phyloP scores from a whole-genome alignment of 805 yeast genomes.

The Debaryomyces castellii region DNA sequence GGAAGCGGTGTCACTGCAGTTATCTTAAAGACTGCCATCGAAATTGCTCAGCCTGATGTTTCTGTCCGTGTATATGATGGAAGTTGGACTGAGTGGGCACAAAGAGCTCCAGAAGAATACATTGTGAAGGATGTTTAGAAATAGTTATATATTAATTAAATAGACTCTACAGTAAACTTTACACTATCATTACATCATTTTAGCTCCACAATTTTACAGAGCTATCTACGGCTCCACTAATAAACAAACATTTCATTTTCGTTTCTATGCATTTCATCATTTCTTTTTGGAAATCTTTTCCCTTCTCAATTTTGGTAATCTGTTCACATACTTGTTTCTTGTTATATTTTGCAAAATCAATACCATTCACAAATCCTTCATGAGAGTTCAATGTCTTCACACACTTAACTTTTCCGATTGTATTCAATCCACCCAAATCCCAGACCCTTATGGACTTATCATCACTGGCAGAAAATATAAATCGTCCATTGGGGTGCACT shows the following conservation, averaged over 20 bases:
- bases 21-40: slow-evolving; percentile 70
- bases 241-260: slow-evolving; percentile 60
- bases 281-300: slow-evolving; percentile 14
- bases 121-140: slow-evolving; percentile 40
- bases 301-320: slow-evolving; percentile 2
- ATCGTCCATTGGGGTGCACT: slow-evolving; percentile 75
- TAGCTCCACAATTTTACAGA: slow-evolving; percentile 55
- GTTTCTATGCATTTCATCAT: slow-evolving; percentile 33
- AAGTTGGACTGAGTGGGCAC: slow-evolving; percentile 86
- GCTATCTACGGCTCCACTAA: slow-evolving; percentile 64
- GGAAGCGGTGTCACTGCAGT: slow-evolving; percentile 98
- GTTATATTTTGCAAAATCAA: slow-evolving; percentile 52
- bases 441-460: slow-evolving; percentile 76
- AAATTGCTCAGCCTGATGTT: slow-evolving; percentile 35
- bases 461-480: slow-evolving; percentile 71
- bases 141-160: background rate
- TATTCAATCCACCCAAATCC: slow-evolving; percentile 53
- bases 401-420: slow-evolving; percentile 43
- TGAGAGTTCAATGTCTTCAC: slow-evolving; percentile 58
- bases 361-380: slow-evolving; percentile 71
- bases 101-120: slow-evolving; percentile 58
- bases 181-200: slow-evolving; percentile 1
- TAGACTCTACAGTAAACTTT: background rate
- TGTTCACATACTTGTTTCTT: background rate
- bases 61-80: slow-evolving; percentile 64